These are phyloP conservation scores for Alternaria sp. DNA, from an alignment of 2,329 filamentous ascomycete genomes.

Conservation along the genomic window DNA sequence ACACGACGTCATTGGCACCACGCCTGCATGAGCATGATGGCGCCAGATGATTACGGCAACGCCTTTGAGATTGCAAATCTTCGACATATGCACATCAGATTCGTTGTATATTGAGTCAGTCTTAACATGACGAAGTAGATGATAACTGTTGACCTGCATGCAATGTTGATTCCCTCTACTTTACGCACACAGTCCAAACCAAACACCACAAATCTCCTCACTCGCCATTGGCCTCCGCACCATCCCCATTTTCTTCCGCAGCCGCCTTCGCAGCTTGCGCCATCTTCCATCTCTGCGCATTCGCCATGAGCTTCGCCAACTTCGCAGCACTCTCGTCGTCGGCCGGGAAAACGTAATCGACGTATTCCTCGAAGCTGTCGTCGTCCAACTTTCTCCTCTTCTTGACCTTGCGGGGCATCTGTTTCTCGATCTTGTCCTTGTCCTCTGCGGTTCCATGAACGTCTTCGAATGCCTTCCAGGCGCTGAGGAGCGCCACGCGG, in stretches of 20 bases:
- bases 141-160: too few relatives aligned
- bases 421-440: conserved; percentile 81
- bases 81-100: too few relatives aligned
- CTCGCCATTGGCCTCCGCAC: background rate
- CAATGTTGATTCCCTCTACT: too few relatives aligned
- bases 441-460: conserved; percentile 79
- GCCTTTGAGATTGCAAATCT: too few relatives aligned
- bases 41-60: too few relatives aligned
- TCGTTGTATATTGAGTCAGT: too few relatives aligned
- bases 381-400: conserved; percentile 90
- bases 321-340: conserved; percentile 88
- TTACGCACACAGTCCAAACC: too few relatives aligned
- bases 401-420: conserved; percentile 94
- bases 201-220: too few relatives aligned
- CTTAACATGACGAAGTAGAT: too few relatives aligned
- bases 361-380: conserved; percentile 93
- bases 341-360: conserved; percentile 96
- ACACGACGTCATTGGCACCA: background rate
- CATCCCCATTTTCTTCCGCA: conserved; percentile 4
- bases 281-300: conserved; percentile 89
- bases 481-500: conserved; percentile 86
- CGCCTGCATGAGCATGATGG: too few relatives aligned
- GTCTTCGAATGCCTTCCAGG: conserved; percentile 90
- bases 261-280: conserved; percentile 38
- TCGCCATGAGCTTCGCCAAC: conserved; percentile 80